Percentiles rank a stretch among this genome's conserved stretches.
These are phyloP conservation scores for Singerocomus inundabilis DNA, from an alignment of 1,284 basidiomycete genomes.

Conservation along the genomic window DNA sequence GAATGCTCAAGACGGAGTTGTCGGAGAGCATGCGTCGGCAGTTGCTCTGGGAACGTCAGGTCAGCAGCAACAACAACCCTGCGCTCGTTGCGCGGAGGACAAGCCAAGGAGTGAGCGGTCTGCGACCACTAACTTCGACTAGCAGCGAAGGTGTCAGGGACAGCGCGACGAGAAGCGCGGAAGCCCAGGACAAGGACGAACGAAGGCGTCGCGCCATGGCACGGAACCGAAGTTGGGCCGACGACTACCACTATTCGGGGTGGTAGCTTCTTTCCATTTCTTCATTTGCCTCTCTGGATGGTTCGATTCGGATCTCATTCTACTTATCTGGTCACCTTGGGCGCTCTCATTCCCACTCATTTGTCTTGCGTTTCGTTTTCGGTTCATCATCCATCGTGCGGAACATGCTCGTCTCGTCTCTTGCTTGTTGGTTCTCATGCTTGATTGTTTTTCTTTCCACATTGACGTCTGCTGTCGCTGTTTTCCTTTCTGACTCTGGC, in stretches of 20 bases:
- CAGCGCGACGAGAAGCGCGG: slow-evolving; percentile 16
- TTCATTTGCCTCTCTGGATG: slow-evolving; percentile 5
- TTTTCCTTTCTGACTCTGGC: slow-evolving; percentile 20
- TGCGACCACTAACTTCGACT: slow-evolving; percentile 43
- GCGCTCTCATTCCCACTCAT: too few species aligned
- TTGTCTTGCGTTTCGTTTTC: slow-evolving; percentile 18
- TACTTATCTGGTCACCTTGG: slow-evolving; percentile 31
- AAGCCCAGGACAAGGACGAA: slow-evolving; percentile 37
- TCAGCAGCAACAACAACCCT: slow-evolving; percentile 52
- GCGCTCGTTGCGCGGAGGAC: slow-evolving; percentile 38
- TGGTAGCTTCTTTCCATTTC: slow-evolving; percentile 45
- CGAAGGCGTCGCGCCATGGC: slow-evolving; percentile 45
- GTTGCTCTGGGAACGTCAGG: slow-evolving; percentile 81
- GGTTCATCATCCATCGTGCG: slow-evolving; percentile 16
- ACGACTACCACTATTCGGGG: slow-evolving; percentile 64
- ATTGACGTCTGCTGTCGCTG: slow-evolving; percentile 8
- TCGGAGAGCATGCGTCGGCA: slow-evolving; percentile 83
- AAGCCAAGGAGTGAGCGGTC: slow-evolving; percentile 33
- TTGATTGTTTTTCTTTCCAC: slow-evolving; percentile 8
- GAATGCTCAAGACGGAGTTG: slow-evolving; percentile 84
- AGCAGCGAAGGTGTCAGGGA: slow-evolving; percentile 23
- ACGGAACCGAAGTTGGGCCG: slow-evolving; percentile 66
- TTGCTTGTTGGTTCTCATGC: slow-evolving; percentile 19
- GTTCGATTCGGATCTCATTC: too few species aligned
- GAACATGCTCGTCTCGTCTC: slow-evolving; percentile 26